phyloP scores from a whole-genome alignment of 495 filamentous ascomycete species.

The Thermochaetoides thermophila region DNA sequence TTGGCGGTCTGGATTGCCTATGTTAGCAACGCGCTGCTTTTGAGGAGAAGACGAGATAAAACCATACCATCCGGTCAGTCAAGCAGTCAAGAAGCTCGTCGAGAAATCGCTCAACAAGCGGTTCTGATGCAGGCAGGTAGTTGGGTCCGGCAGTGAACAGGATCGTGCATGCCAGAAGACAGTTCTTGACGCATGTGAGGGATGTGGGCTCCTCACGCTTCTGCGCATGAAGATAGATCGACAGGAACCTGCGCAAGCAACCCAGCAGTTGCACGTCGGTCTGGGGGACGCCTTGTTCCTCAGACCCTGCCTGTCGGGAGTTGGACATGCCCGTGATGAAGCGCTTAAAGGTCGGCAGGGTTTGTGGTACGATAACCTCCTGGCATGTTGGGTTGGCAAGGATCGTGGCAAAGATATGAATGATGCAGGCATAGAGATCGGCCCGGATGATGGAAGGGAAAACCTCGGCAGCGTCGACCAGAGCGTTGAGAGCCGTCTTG shows the following conservation, averaged over 20 bases:
- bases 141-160: slow-evolving; percentile 68
- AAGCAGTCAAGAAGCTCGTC: slow-evolving; percentile 74
- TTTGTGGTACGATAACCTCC: slow-evolving; percentile 73
- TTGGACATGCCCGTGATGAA: slow-evolving; percentile 62
- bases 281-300: slow-evolving; percentile 19
- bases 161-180: slow-evolving; percentile 73
- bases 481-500: slow-evolving; percentile 60
- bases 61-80: slow-evolving; percentile 52
- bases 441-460: slow-evolving; percentile 94
- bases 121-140: slow-evolving; percentile 55
- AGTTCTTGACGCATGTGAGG: slow-evolving; percentile 82
- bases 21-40: background rate
- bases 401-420: slow-evolving; percentile 92
- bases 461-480: slow-evolving; percentile 86
- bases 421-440: slow-evolving; percentile 89
- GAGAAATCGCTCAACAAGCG: slow-evolving; percentile 50
- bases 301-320: slow-evolving; percentile 16
- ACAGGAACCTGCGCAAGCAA: slow-evolving; percentile 62
- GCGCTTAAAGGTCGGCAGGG: slow-evolving; percentile 80
- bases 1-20: slow-evolving; percentile 47
- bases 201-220: slow-evolving; percentile 68
- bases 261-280: slow-evolving; percentile 44
- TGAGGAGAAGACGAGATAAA: background rate
- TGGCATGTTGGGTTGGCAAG: slow-evolving; percentile 79
- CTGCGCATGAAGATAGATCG: slow-evolving; percentile 69